Percentiles rank a stretch among this genome's conserved stretches.
Conservation (phyloP, 1,284 basidiomycete species). For the Malassezia psittaci region DNA sequence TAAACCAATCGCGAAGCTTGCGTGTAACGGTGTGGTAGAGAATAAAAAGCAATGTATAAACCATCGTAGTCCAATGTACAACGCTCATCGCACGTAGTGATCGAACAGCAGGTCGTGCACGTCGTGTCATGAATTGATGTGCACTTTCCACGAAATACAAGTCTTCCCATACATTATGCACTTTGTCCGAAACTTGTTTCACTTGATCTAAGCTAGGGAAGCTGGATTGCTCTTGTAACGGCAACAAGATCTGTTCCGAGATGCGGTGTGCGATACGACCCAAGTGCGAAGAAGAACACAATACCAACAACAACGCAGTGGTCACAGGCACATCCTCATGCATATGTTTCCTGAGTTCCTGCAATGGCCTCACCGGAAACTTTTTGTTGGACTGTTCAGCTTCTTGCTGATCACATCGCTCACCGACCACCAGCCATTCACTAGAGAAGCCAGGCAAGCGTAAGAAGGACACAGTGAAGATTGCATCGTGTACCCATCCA, state of each 20-base stretch:
- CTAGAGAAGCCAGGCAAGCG: neutral
- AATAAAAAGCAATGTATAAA: slow-evolving; percentile 4
- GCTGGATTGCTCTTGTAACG: neutral
- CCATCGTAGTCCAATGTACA: slow-evolving; percentile 3
- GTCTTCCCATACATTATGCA: slow-evolving; percentile 6
- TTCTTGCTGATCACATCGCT: neutral
- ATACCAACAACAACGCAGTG: neutral
- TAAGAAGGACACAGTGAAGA: slow-evolving; percentile 5
- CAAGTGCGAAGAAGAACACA: neutral
- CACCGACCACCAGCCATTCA: slow-evolving; percentile 2
- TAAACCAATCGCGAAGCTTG: slow-evolving; percentile 11
- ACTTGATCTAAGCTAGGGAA: neutral
- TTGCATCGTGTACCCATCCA: slow-evolving; percentile 5
- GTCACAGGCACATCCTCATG: neutral
- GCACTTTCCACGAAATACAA: neutral
- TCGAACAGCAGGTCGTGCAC: neutral
- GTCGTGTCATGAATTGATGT: neutral
- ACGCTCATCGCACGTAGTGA: slow-evolving; percentile 2
- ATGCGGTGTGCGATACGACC: slow-evolving; percentile 4
- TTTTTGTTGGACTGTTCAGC: neutral
- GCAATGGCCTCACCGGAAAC: neutral
- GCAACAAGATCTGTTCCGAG: neutral
- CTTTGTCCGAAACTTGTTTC: neutral
- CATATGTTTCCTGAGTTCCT: neutral
- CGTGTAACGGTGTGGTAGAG: slow-evolving; percentile 2